Conservation (phyloP, 2,329 filamentous ascomycete species). For the Xylaria sp. region DNA sequence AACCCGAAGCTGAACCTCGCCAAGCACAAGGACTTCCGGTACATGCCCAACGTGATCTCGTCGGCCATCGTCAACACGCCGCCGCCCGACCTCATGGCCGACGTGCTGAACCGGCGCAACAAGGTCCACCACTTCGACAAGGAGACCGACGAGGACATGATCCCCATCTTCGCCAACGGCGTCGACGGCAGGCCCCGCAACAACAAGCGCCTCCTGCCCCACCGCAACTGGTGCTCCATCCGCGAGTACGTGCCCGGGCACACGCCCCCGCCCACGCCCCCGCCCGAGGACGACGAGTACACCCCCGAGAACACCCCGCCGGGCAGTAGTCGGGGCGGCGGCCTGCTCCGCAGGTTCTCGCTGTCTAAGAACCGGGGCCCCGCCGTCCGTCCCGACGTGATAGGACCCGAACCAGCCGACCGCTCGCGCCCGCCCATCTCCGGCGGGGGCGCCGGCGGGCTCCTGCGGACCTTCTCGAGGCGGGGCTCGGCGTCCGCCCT, state of each 20-base stretch:
- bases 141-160: conserved; percentile 92
- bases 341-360: conserved; percentile 48
- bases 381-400: conserved; percentile 42
- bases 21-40: conserved; percentile 91
- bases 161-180: conserved; percentile 86
- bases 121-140: conserved; percentile 73
- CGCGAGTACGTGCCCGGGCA: conserved; percentile 77
- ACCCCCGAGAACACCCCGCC: conserved; percentile 43
- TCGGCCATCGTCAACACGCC: conserved; percentile 94
- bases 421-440: conserved; percentile 54
- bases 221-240: conserved; percentile 96
- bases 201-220: conserved; percentile 85
- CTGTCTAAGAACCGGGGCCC: conserved; percentile 46
- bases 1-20: conserved; percentile 77
- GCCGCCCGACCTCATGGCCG: conserved; percentile 83
- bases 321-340: conserved; percentile 38
- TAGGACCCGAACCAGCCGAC: conserved; percentile 42
- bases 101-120: conserved; percentile 92
- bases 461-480: conserved; percentile 51
- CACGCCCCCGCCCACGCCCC: conserved; percentile 73
- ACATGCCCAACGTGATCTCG: conserved; percentile 95
- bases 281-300: conserved; percentile 48
- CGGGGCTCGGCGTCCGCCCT: conserved; percentile 43
- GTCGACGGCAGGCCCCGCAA: conserved; percentile 88
- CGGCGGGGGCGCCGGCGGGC: conserved; percentile 42